Percentiles rank a stretch among this genome's conserved stretches.
Evolutionary conservation across 2,329 filamentous ascomycete species (phyloP).

Genomic region (Fusarium chaquense): DNA sequence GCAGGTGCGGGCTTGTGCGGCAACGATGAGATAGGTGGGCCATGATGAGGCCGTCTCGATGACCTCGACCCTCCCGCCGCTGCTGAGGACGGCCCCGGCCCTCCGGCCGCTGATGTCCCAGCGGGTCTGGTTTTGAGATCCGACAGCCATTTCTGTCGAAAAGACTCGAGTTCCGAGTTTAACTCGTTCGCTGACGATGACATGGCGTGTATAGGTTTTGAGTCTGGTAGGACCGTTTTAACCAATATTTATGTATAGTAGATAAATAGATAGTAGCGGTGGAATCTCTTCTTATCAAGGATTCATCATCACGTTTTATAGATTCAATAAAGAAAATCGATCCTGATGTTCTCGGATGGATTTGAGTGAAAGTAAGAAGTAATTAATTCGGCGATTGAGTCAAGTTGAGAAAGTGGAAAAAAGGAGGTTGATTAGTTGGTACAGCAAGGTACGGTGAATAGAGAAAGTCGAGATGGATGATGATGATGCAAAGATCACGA

Average conservation of each 20-base stretch:
- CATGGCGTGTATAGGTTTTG: conserved; percentile 13
- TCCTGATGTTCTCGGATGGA: no score
- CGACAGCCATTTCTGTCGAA: conserved; percentile 86
- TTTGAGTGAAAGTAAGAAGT: no score
- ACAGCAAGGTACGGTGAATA: background rate
- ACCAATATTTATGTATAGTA: background rate
- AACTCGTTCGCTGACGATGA: conserved; percentile 46
- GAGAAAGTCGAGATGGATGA: conserved; percentile 20
- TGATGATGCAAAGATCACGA: conserved; percentile 42
- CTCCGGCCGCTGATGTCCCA: conserved; percentile 14
- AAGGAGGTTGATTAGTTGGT: background rate
- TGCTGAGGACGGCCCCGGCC: background rate
- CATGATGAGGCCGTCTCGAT: conserved; percentile 33
- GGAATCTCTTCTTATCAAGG: conserved; percentile 17
- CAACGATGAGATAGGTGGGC: conserved; percentile 40
- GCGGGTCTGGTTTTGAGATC: conserved; percentile 69
- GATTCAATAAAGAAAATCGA: background rate
- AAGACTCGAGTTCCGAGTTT: conserved; percentile 83
- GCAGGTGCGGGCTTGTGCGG: conserved; percentile 26
- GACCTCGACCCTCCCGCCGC: conserved; percentile 4
- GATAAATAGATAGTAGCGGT: background rate
- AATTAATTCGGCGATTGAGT: conserved; percentile 32
- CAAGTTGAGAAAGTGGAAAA: background rate
- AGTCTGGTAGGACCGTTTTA: conserved; percentile 29
- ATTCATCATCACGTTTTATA: conserved; percentile 40